Evolutionary conservation across 257 asterid genomes (phyloP).

Genomic region (Ballota nigra): DNA sequence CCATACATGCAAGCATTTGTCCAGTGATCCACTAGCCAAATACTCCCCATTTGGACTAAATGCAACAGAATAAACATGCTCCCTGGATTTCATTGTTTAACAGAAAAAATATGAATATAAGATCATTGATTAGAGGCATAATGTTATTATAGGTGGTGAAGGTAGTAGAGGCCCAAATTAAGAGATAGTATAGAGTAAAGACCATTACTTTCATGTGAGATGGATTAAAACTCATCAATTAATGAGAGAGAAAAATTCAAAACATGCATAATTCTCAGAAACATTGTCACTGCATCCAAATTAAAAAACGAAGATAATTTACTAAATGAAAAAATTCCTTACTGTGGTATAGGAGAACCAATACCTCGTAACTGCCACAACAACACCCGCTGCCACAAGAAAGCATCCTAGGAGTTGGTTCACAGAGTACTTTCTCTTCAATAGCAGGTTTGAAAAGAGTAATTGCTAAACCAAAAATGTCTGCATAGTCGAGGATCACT

Average conservation of each 20-base stretch:
- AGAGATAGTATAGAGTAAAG: no score
- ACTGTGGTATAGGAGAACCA: conserved; percentile 2
- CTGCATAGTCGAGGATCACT: conserved; percentile 34
- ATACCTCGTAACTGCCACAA: conserved; percentile 74
- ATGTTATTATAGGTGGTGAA: no score
- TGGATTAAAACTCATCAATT: neutral
- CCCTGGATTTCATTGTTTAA: no score
- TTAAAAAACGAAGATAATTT: neutral
- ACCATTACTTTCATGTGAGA: neutral
- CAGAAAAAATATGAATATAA: no score
- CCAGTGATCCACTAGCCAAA: no score
- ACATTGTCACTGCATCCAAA: neutral
- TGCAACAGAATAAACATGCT: no score
- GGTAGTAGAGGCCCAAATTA: no score
- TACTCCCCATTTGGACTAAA: no score
- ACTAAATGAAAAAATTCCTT: neutral
- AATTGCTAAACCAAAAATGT: conserved; percentile 91
- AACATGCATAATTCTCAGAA: no score
- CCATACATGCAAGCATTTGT: no score
- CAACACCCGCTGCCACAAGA: conserved; percentile 74
- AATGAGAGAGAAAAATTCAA: no score
- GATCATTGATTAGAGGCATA: no score
- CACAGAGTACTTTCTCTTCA: conserved; percentile 57
- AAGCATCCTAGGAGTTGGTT: conserved; percentile 69
- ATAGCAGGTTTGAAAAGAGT: conserved; percentile 55